Evolutionary conservation across 78 protist genomes (phyloP).

Genomic region (Dictyostelium intermedium): DNA sequence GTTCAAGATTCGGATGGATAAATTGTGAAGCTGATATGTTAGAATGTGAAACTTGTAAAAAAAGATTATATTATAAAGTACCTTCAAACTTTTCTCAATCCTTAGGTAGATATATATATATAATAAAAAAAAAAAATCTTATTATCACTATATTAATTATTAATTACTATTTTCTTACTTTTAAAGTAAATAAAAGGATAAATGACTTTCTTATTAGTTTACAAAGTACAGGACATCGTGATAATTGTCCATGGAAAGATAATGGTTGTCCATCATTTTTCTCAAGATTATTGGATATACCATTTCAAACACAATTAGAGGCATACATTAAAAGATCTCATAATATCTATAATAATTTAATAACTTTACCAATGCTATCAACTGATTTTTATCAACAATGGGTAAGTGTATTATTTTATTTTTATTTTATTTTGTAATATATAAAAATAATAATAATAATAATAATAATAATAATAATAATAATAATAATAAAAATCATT

Average conservation of each 20-base stretch:
- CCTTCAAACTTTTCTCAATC: not conserved
- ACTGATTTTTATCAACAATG: slow-evolving; percentile 1
- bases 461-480: no score
- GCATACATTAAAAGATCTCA: slow-evolving; percentile 14
- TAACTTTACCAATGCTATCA: slow-evolving; percentile 4
- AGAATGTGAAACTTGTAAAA: slow-evolving; percentile 51
- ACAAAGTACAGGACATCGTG: slow-evolving; percentile 39
- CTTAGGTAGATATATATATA: not conserved
- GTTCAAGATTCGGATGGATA: slow-evolving; percentile 73
- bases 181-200: slow-evolving; percentile 5
- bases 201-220: not conserved
- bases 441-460: no score
- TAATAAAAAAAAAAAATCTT: not conserved
- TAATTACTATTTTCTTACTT: not conserved
- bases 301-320: slow-evolving; percentile 32
- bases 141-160: not conserved
- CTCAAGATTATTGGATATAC: slow-evolving; percentile 36
- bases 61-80: slow-evolving; percentile 39
- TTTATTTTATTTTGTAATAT: not conserved
- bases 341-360: slow-evolving; percentile 6
- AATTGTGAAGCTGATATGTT: slow-evolving; percentile 73
- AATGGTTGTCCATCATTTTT: slow-evolving; percentile 69
- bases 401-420: not conserved
- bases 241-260: slow-evolving; percentile 68
- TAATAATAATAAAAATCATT: no score